phyloP scores from a whole-genome alignment of 2,329 filamentous ascomycete genomes.

The Sclerotinia subarctica region DNA sequence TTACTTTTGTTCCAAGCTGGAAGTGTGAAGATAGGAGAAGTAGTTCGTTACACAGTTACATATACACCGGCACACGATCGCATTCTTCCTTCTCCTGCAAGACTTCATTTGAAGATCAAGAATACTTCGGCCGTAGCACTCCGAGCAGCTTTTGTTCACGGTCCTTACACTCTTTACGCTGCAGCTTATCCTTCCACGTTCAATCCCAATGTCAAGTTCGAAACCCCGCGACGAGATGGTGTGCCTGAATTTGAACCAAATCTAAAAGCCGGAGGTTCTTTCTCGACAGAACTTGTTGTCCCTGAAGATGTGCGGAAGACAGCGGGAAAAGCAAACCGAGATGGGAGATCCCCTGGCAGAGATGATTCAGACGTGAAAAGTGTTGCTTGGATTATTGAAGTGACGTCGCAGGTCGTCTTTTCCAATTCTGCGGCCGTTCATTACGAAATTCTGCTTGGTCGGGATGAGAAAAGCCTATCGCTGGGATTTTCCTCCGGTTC shows the following conservation, averaged over 20 bases:
- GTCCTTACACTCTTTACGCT: slow-evolving; percentile 86
- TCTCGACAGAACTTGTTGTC: slow-evolving; percentile 75
- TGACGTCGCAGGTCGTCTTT: slow-evolving; percentile 91
- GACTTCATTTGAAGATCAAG: slow-evolving; percentile 81
- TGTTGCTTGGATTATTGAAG: slow-evolving; percentile 85
- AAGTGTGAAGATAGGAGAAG: slow-evolving; percentile 89
- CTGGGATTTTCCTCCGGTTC: slow-evolving; percentile 47
- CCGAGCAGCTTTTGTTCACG: slow-evolving; percentile 92
- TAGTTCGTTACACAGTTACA: slow-evolving; percentile 86
- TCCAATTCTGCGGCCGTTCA: slow-evolving; percentile 82
- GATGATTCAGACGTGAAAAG: slow-evolving; percentile 48
- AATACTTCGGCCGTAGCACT: slow-evolving; percentile 89
- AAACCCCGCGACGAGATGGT: slow-evolving; percentile 66
- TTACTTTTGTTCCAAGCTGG: slow-evolving; percentile 87
- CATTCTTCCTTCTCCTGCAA: slow-evolving; percentile 79
- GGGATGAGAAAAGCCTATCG: slow-evolving; percentile 79
- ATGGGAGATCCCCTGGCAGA: slow-evolving; percentile 42
- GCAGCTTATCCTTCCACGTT: slow-evolving; percentile 82
- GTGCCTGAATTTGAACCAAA: slow-evolving; percentile 92
- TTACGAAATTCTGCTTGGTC: slow-evolving; percentile 81
- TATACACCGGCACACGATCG: slow-evolving; percentile 88
- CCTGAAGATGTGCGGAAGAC: slow-evolving; percentile 72
- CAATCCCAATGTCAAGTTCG: slow-evolving; percentile 75
- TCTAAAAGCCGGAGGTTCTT: slow-evolving; percentile 87
- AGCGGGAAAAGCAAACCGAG: slow-evolving; percentile 49